Conservation (phyloP, 768 basidiomycete genomes). For the Rhodotorula paludigena region DNA sequence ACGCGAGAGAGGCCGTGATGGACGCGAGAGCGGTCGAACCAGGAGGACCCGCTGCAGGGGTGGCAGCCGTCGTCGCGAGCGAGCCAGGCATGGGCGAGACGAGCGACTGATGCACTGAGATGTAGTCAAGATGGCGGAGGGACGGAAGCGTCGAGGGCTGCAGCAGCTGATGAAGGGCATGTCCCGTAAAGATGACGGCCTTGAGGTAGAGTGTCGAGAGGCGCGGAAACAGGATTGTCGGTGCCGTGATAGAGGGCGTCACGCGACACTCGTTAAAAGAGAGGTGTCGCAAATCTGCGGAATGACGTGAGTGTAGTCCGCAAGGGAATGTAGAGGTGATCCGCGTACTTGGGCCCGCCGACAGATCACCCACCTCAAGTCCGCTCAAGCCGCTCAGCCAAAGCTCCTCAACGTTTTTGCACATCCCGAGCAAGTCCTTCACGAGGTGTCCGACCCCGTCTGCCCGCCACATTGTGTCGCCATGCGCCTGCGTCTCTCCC, state of each 20-base stretch:
- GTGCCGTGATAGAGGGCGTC: not conserved
- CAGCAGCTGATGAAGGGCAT: not conserved
- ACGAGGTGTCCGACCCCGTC: not conserved
- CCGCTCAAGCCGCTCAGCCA: slow-evolving; percentile 15
- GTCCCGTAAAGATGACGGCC: slow-evolving; percentile 17
- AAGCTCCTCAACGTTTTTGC: slow-evolving; percentile 12
- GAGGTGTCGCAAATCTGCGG: slow-evolving; percentile 8
- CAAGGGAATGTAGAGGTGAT: too few relatives aligned
- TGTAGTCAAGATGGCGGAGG: slow-evolving; percentile 11
- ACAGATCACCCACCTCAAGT: not conserved
- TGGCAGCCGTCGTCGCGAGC: too few relatives aligned
- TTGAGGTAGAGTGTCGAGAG: slow-evolving; percentile 11
- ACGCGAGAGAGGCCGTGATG: too few relatives aligned
- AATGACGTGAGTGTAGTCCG: too few relatives aligned
- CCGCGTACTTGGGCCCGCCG: not conserved
- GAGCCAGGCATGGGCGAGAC: not conserved
- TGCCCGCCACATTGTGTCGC: slow-evolving; percentile 5
- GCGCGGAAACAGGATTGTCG: not conserved
- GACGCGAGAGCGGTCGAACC: too few relatives aligned
- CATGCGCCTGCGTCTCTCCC: not conserved
- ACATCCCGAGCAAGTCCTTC: not conserved
- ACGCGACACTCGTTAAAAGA: slow-evolving; percentile 7
- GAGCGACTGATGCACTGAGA: slow-evolving; percentile 21
- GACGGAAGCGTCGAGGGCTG: not conserved
- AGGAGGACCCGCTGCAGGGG: too few relatives aligned